These are phyloP conservation scores for Paracoccidioides brasiliensis DNA, from an alignment of 2,329 filamentous ascomycete genomes.

Conservation along the genomic window DNA sequence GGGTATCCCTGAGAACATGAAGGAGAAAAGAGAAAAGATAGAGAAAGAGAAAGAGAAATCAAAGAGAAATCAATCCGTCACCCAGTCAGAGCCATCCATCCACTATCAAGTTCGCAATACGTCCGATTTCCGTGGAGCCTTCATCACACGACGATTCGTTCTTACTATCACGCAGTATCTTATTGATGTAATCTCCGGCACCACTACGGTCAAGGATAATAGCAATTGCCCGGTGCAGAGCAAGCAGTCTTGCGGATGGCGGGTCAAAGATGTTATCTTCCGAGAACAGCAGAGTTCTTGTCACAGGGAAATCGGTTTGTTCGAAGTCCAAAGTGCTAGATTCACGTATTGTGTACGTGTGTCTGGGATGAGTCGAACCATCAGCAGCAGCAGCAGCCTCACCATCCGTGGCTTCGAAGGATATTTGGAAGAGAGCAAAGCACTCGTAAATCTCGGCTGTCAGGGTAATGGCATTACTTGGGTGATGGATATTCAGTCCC, in stretches of 20 bases:
- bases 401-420: neutral
- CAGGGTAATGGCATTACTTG: neutral
- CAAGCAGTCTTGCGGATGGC: neutral
- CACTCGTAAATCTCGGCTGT: neutral
- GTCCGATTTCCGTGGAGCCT: slow-evolving; percentile 9
- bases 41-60: too few species aligned
- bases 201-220: slow-evolving; percentile 10
- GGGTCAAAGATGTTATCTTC: neutral
- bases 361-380: neutral
- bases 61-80: too few species aligned
- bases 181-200: slow-evolving; percentile 12
- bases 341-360: neutral
- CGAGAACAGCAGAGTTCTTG: neutral
- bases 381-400: too few species aligned
- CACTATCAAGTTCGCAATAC: neutral
- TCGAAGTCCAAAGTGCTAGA: too few species aligned
- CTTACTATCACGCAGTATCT: slow-evolving; percentile 14
- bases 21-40: too few species aligned
- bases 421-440: neutral
- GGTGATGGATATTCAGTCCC: neutral
- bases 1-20: too few species aligned
- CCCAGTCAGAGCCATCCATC: neutral
- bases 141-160: slow-evolving; percentile 14
- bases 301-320: neutral
- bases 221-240: neutral